Conservation (phyloP, 352 stramenopile species). For the Globisporangium echinulatum region DNA sequence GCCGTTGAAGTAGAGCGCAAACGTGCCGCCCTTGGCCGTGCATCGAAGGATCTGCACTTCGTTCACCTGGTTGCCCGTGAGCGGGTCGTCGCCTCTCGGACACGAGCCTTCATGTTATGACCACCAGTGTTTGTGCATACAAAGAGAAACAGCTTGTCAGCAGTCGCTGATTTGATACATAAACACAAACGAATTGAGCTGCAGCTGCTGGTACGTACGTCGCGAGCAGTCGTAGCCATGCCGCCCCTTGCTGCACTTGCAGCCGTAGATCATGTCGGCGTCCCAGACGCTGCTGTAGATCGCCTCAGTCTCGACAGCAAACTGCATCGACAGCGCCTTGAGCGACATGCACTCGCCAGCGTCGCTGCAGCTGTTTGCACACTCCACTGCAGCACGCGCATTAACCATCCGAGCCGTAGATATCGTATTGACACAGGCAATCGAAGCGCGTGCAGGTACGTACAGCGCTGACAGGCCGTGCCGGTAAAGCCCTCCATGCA, state of each 20-base stretch:
- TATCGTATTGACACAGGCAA: not conserved
- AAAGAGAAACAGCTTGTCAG: not conserved
- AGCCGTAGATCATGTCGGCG: constrained; percentile 81
- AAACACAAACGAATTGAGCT: too few relatives aligned
- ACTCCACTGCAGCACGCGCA: constrained; percentile 33
- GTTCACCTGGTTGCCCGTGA: constrained; percentile 80
- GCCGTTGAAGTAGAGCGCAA: constrained; percentile 62
- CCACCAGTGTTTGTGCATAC: not conserved
- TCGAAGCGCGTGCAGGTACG: constrained; percentile 16
- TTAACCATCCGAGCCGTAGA: not conserved
- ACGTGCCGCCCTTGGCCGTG: constrained; percentile 57
- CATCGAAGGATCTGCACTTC: constrained; percentile 82
- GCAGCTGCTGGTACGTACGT: constrained; percentile 13
- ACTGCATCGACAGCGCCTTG: constrained; percentile 37
- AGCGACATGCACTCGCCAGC: constrained; percentile 66
- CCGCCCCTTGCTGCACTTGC: constrained; percentile 78
- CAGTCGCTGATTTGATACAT: not conserved
- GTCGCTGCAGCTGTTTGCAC: constrained; percentile 29
- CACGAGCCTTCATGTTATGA: constrained; percentile 40
- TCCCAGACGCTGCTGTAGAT: constrained; percentile 59
- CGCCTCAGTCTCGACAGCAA: constrained; percentile 37
- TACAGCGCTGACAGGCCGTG: constrained; percentile 61
- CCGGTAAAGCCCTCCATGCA: constrained; percentile 72
- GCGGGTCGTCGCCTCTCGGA: constrained; percentile 80
- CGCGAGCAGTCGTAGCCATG: constrained; percentile 82